phyloP scores from a whole-genome alignment of 2,329 filamentous ascomycete species.

The Fusarium mundagurra region DNA sequence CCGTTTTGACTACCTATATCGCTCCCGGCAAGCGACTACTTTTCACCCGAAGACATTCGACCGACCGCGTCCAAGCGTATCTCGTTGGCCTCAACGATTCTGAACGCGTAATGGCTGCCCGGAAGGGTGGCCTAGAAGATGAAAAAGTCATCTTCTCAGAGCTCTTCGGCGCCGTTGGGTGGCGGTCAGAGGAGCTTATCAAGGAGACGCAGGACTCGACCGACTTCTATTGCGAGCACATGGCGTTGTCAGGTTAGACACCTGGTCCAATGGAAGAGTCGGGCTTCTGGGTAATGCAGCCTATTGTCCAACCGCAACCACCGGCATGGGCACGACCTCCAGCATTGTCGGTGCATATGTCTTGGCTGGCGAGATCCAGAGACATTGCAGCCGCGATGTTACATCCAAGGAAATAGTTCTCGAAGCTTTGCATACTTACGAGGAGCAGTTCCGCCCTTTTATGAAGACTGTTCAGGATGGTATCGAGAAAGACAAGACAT shows the following conservation, averaged over 20 bases:
- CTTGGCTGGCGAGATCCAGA: constrained; percentile 60
- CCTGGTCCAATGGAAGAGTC: constrained; percentile 58
- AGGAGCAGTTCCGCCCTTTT: background rate
- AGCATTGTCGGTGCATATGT: constrained; percentile 63
- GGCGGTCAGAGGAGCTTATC: background rate
- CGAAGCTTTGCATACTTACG: background rate
- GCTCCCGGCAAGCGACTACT: constrained; percentile 16
- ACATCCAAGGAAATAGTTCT: background rate
- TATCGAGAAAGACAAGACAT: background rate
- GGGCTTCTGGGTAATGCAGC: constrained; percentile 65
- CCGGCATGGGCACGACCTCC: constrained; percentile 61
- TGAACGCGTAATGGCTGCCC: background rate
- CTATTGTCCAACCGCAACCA: constrained; percentile 58
- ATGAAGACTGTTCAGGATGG: background rate
- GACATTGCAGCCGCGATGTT: no score
- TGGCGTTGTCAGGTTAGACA: constrained; percentile 38
- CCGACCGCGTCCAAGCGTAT: background rate
- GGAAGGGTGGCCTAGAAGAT: background rate
- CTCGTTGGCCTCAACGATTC: background rate
- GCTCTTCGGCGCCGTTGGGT: background rate
- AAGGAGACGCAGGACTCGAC: constrained; percentile 35
- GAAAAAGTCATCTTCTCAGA: background rate
- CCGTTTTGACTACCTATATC: constrained; percentile 6
- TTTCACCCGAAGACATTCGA: constrained; percentile 42
- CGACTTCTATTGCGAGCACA: constrained; percentile 55